These are phyloP conservation scores for Clavaria fumosa DNA, from an alignment of 768 basidiomycete species.

Conservation along the genomic window DNA sequence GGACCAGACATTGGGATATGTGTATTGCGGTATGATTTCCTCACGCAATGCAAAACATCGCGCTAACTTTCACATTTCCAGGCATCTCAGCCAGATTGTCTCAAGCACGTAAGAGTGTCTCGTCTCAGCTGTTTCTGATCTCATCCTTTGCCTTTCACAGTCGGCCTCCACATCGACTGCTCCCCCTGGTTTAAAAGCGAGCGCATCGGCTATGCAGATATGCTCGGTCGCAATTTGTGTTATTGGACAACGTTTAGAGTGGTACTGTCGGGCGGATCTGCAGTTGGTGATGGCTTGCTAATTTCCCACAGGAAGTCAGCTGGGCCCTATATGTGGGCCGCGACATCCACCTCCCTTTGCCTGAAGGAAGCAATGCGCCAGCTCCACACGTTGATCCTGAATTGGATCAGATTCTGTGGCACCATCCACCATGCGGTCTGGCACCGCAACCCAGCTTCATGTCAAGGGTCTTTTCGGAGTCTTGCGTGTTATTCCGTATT, in stretches of 20 bases:
- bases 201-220: slow-evolving; percentile 34
- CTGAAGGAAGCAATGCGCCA: slow-evolving; percentile 23
- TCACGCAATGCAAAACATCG: too few species aligned
- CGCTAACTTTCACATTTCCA: too few species aligned
- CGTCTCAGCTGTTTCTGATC: background rate
- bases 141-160: slow-evolving; percentile 17
- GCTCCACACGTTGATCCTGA: slow-evolving; percentile 33
- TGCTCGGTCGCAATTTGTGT: slow-evolving; percentile 43
- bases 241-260: slow-evolving; percentile 45
- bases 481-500: slow-evolving; percentile 34
- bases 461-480: slow-evolving; percentile 33
- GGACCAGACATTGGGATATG: slow-evolving; percentile 31
- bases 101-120: slow-evolving; percentile 36
- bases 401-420: slow-evolving; percentile 34
- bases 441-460: slow-evolving; percentile 27
- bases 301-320: slow-evolving; percentile 31
- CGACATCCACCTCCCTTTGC: slow-evolving; percentile 33
- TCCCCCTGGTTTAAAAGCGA: slow-evolving; percentile 39
- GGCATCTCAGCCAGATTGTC: slow-evolving; percentile 44
- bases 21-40: slow-evolving; percentile 27
- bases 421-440: slow-evolving; percentile 25
- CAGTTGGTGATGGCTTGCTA: too few species aligned
- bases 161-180: slow-evolving; percentile 42
- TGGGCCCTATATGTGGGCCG: slow-evolving; percentile 54
- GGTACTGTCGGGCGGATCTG: too few species aligned